Conservation (phyloP, 106 monocot species). For the Iris macrosiphon region DNA sequence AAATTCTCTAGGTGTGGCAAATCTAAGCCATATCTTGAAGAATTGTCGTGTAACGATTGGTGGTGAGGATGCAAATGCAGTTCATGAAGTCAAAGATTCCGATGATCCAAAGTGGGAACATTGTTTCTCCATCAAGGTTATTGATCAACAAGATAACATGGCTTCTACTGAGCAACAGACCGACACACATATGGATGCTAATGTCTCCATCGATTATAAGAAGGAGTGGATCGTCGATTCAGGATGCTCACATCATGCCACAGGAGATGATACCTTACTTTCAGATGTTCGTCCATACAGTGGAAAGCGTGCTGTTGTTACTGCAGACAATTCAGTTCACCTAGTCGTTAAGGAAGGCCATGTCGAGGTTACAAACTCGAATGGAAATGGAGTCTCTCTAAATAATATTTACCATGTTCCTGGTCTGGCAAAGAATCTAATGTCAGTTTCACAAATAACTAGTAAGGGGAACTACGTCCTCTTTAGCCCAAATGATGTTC, state of each 20-base stretch:
- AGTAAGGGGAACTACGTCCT: neutral
- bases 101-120: no score
- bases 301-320: neutral
- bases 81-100: no score
- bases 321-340: neutral
- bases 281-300: neutral
- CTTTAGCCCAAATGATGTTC: neutral
- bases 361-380: no score
- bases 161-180: neutral
- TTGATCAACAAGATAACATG: neutral
- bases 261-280: neutral
- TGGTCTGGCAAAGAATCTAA: neutral
- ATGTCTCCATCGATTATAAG: neutral
- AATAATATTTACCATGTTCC: slow-evolving; percentile 1
- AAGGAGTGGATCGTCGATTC: neutral
- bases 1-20: no score
- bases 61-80: no score
- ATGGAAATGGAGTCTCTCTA: neutral
- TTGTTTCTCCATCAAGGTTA: neutral
- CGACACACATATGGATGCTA: neutral
- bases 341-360: neutral
- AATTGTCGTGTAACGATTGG: no score
- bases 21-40: no score
- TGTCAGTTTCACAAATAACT: neutral
- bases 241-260: neutral